Evolutionary conservation across 441 rosid species (phyloP).

Genomic region (Aleurites moluccanus): DNA sequence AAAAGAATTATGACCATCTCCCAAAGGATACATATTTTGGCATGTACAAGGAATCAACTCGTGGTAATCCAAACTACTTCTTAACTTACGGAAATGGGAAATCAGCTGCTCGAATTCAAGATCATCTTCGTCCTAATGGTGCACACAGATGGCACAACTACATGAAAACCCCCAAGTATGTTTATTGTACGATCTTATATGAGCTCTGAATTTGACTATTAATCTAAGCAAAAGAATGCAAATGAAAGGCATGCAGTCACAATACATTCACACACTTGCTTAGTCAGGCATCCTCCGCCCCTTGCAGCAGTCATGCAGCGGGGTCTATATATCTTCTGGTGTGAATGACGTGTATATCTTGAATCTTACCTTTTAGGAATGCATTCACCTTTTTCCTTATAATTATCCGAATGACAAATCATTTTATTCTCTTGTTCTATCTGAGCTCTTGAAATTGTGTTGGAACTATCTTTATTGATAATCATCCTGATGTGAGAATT

Average conservation of each 20-base stretch:
- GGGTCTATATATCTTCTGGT: not conserved
- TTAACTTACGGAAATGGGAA: constrained; percentile 93
- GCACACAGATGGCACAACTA: constrained; percentile 99
- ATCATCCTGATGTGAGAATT: not conserved
- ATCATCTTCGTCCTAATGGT: constrained; percentile 92
- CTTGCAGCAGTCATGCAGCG: not conserved
- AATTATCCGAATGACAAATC: not conserved
- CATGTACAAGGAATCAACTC: constrained; percentile 79
- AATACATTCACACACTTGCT: not conserved
- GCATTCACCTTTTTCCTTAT: not conserved
- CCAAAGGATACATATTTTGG: constrained; percentile 81
- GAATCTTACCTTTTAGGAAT: constrained; percentile 6
- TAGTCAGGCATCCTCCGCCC: not conserved
- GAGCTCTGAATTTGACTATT: not conserved
- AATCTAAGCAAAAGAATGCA: not conserved
- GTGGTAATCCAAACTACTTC: constrained; percentile 87
- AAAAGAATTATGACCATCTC: constrained; percentile 89
- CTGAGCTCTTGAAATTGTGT: not conserved
- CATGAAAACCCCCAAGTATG: constrained; percentile 75
- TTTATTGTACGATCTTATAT: not conserved
- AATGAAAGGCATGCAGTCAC: not conserved
- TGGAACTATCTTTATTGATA: not conserved
- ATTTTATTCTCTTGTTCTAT: not conserved
- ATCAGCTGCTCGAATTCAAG: constrained; percentile 86
- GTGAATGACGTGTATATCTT: not conserved